Base-by-base conservation (phyloP, 331 rosid species). In the Erythrophleum ivorense region DNA sequence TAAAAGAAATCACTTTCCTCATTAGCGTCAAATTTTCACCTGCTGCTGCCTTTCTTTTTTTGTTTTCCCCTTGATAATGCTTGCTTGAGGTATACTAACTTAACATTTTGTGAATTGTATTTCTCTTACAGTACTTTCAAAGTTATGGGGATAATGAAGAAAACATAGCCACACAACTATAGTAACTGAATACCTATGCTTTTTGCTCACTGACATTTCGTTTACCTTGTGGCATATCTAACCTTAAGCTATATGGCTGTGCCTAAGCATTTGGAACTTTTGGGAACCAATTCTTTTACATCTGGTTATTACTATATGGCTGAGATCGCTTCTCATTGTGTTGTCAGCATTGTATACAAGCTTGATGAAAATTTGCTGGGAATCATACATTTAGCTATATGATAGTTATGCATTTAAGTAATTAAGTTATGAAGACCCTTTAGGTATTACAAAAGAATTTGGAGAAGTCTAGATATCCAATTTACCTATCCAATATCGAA, bases 1-100 rank as follows among this genome's bases (percentile, higher is more conserved):
- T 95, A 70, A 88, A 84, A 48, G 58, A 53, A 75, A 68, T 43
- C 73, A 13, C 69, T 58, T 69, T 48, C 50, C 9, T 40, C 41
- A 67, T 40, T 58, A 60, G 36, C 49, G 29, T 43, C 69, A 48
- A 78, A 59, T 84, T 60, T 81, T 81, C 76, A 13, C 45, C 16
- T 38, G 66, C 38, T 43, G 67, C 11, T 43, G 18, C 74, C 40
- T 52, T 36, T 36, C 14, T 52, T n/a, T 15, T 66, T 55, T 6
- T 33, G 2, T 19, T 6, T 63, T 55, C 58, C 16, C 72, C 9
- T 67, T 73, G 34, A 29, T 76, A 78, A 33, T 58, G 48, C 75
- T 72, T 68, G 38, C 59, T 75, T 85, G 79, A 84, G 63, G 18
- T 75, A 50, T 31, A 67, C 13, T 11, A 65, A 52, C 50, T 57